Conservation (phyloP, 2,329 filamentous ascomycete genomes). For the Apiospora rasikravindrae region DNA sequence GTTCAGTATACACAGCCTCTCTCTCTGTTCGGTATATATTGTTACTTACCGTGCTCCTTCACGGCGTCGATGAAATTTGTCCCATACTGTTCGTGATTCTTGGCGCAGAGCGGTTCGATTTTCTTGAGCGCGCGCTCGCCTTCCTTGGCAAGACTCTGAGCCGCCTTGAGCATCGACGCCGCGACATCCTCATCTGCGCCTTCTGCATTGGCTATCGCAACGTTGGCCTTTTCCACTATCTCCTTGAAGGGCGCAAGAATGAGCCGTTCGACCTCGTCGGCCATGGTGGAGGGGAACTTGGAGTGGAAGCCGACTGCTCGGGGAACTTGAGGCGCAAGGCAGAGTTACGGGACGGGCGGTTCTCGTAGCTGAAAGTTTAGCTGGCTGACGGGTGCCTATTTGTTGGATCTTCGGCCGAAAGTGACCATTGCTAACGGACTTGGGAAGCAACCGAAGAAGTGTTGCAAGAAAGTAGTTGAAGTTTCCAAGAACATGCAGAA, state of each 20-base stretch:
- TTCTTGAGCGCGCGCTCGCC: constrained; percentile 55
- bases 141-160: constrained; percentile 52
- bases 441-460: not conserved
- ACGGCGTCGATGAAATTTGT: constrained; percentile 55
- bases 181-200: constrained; percentile 42
- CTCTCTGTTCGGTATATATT: constrained; percentile 20
- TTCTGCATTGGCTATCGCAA: constrained; percentile 52
- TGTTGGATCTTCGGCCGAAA: not conserved
- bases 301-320: not conserved
- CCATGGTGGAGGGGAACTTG: constrained; percentile 29
- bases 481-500: not conserved
- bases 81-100: constrained; percentile 54
- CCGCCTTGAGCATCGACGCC: constrained; percentile 54
- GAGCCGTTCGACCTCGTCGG: constrained; percentile 44
- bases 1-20: not conserved
- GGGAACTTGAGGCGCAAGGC: not conserved
- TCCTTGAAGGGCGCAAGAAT: constrained; percentile 58
- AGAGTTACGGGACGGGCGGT: not conserved
- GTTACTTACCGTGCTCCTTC: constrained; percentile 56
- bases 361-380: not conserved
- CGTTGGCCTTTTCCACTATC: constrained; percentile 56
- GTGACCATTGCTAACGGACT: not conserved
- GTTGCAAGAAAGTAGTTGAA: not conserved
- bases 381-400: not conserved
- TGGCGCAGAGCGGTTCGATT: constrained; percentile 57